Evolutionary conservation across 2,329 filamentous ascomycete genomes (phyloP).

Genomic region (Arthrobotrys conoides): DNA sequence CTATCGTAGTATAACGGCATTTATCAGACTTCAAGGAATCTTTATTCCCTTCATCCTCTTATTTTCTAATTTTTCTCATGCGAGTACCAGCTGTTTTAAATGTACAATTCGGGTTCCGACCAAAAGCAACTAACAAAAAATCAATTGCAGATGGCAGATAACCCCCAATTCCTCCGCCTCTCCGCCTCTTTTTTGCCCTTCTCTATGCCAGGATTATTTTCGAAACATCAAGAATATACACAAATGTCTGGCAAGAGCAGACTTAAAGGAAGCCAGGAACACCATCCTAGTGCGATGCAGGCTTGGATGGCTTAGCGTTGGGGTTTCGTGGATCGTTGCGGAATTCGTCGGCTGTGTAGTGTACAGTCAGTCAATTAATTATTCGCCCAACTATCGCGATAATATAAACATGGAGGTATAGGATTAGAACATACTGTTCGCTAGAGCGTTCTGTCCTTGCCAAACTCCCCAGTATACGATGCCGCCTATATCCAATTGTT

Average conservation of each 20-base stretch:
- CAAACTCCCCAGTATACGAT: constrained; percentile 94
- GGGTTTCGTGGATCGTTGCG: constrained; percentile 97
- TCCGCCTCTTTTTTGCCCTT: neutral
- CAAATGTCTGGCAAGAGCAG: neutral
- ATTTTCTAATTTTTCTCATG: constrained; percentile 11
- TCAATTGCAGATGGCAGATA: constrained; percentile 21
- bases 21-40: neutral
- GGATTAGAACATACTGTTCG: constrained; percentile 77
- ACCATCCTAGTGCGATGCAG: constrained; percentile 50
- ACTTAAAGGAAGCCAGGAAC: constrained; percentile 29
- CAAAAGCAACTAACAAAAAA: neutral
- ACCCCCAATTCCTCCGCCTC: neutral
- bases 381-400: neutral
- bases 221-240: constrained; percentile 31
- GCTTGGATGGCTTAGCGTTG: constrained; percentile 66
- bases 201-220: constrained; percentile 18
- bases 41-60: neutral
- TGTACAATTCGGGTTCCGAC: constrained; percentile 36
- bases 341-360: constrained; percentile 83
- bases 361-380: constrained; percentile 63
- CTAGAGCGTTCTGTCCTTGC: constrained; percentile 81
- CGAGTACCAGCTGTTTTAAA: constrained; percentile 31
- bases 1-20: neutral
- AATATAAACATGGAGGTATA: neutral
- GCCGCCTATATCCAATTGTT: constrained; percentile 72